Evolutionary conservation across 2,329 filamentous ascomycete species (phyloP), one percentile per base, ranked within the genome.

Genomic region (Microcera coccophila): DNA sequence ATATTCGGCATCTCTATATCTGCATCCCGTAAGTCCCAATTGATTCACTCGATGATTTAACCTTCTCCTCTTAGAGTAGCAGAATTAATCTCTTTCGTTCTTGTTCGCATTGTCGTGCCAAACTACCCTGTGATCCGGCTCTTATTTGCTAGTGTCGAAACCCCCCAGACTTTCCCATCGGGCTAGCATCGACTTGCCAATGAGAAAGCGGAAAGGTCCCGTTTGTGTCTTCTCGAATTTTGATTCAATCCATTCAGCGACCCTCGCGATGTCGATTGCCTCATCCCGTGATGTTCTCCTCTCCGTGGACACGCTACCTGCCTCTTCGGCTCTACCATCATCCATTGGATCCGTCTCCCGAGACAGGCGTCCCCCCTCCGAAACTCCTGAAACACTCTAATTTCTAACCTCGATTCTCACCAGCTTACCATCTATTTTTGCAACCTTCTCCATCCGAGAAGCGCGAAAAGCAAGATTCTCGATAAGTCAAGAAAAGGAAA

Each of bases 371-470:
- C n/a, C 47, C 36, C 47, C 36, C 28, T 19, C 33, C 17, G 18
- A 15, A 21, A 17, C 37, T 32, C 48, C 41, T 58, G 55, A 59
- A 58, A 59, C 55, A 51, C 39, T 22, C 42, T 54, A 55, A 52
- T 55, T 45, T 55, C 45, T 46, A 47, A 41, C 19, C 36, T 17
- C 39, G 45, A 39, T 38, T 52, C 21, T 31, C n/a, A n/a, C 7
- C 8, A 32, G 33, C n/a, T 26, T 8, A 7, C 35, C 12, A 18
- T 5, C 17, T 12, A 26, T 7, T 7, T 12, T 26, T 7, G 22
- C 7, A 12, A 7, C 12, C 22, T 26, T 7, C 7, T 7, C 22
- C 7, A 26, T 26, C 7, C 12, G 22, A 26, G 12, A 26, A 26
- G 22, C 12, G 12, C 7, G 12, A 7, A 26, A 26, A 26, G 22